These are phyloP conservation scores for Tylopilus plumbeoviolaceoides DNA, from an alignment of 768 basidiomycete genomes.

Conservation along the genomic window DNA sequence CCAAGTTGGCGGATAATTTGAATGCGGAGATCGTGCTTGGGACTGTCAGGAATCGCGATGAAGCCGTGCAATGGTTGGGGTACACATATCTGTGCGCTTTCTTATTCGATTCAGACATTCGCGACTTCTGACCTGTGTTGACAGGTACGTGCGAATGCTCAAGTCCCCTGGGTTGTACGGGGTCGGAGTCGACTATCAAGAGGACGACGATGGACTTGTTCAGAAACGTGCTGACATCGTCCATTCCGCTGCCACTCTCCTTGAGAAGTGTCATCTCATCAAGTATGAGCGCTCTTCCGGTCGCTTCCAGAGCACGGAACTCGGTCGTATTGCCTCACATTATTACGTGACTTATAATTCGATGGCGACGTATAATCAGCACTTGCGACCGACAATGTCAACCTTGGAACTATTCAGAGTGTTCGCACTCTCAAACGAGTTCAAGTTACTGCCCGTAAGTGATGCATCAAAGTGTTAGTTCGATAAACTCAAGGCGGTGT, in stretches of 20 bases:
- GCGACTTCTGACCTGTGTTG: not conserved
- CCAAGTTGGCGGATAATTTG: constrained; percentile 88
- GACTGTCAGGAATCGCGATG: constrained; percentile 90
- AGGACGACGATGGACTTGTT: constrained; percentile 75
- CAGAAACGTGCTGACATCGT: constrained; percentile 94
- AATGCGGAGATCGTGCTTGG: constrained; percentile 98
- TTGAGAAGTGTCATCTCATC: constrained; percentile 92
- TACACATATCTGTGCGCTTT: constrained; percentile 83
- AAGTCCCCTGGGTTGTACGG: constrained; percentile 83
- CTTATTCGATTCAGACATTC: constrained; percentile 4
- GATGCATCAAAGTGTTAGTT: not conserved
- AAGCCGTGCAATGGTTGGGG: constrained; percentile 96
- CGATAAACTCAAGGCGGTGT: not conserved
- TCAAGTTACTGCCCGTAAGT: constrained; percentile 17
- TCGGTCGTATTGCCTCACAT: constrained; percentile 1
- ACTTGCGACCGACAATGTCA: constrained; percentile 82
- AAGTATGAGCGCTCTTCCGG: constrained; percentile 51
- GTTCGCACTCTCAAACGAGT: constrained; percentile 3
- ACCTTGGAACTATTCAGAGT: constrained; percentile 60
- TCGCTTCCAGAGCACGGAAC: constrained; percentile 5
- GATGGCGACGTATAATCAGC: constrained; percentile 96
- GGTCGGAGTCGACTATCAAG: constrained; percentile 86
- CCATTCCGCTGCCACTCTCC: constrained; percentile 87
- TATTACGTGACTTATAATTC: constrained; percentile 65
- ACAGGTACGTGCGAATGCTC: constrained; percentile 92